Conservation (phyloP, 164 flowering plant species). For the Cinnamomum chago region DNA sequence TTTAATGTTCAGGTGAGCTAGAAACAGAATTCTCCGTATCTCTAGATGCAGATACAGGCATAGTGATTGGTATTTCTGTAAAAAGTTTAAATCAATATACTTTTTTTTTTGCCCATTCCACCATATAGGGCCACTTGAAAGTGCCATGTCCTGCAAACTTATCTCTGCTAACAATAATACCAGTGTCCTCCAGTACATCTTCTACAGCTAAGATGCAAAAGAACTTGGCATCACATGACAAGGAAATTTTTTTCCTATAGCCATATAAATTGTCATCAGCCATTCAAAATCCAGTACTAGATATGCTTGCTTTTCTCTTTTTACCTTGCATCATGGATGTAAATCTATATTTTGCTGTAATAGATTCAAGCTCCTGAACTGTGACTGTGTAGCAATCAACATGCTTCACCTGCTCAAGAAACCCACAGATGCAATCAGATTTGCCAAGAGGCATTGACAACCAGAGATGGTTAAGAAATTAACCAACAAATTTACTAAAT, state of each 20-base stretch:
- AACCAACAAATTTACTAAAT: too few species aligned
- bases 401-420: constrained; percentile 64
- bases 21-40: too few species aligned
- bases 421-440: constrained; percentile 2
- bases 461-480: neutral
- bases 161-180: too few species aligned
- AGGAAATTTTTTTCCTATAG: neutral
- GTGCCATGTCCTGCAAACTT: too few species aligned
- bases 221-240: neutral
- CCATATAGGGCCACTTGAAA: too few species aligned
- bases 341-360: constrained; percentile 64
- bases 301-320: neutral
- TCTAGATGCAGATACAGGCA: too few species aligned
- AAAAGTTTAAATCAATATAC: too few species aligned
- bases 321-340: constrained; percentile 93
- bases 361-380: constrained; percentile 70
- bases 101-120: too few species aligned
- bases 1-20: too few species aligned
- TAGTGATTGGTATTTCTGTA: too few species aligned
- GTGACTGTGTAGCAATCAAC: constrained; percentile 76
- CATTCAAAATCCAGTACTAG: neutral
- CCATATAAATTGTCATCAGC: neutral
- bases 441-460: neutral
- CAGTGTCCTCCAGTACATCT: neutral
- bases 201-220: neutral